phyloP scores from a whole-genome alignment of 2,329 filamentous ascomycete species.

The Alternaria burnsii region DNA sequence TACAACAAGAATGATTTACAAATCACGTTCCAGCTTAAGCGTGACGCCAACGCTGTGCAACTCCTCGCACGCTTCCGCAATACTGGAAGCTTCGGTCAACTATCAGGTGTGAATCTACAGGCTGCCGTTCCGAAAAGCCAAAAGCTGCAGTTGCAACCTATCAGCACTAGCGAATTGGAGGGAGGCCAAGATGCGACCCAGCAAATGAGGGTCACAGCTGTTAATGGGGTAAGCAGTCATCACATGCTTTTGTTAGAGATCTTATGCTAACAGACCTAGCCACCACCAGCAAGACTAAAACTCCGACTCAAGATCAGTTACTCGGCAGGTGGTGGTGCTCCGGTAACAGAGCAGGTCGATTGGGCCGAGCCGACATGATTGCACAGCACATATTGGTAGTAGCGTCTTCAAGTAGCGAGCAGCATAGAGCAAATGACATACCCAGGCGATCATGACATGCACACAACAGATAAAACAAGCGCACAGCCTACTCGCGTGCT shows the following conservation, averaged over 20 bases:
- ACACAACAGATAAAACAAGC: not conserved
- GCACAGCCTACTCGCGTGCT: not conserved
- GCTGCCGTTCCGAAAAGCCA: conserved; percentile 97
- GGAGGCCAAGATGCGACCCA: conserved; percentile 86
- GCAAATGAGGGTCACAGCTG: conserved; percentile 84
- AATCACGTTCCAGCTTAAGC: conserved; percentile 83
- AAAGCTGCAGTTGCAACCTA: conserved; percentile 89
- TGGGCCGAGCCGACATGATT: conserved; percentile 81
- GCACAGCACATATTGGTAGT: conserved; percentile 6
- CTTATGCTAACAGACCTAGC: conserved; percentile 60
- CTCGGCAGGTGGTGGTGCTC: conserved; percentile 71
- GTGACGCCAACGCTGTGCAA: conserved; percentile 82
- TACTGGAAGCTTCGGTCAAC: conserved; percentile 67
- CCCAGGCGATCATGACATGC: conserved; percentile 12
- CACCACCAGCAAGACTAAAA: conserved; percentile 73
- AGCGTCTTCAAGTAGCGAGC: conserved; percentile 12
- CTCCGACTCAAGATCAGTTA: conserved; percentile 87
- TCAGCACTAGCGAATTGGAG: conserved; percentile 79
- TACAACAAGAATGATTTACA: conserved; percentile 88
- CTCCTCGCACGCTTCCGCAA: conserved; percentile 87
- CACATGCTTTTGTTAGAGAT: not conserved
- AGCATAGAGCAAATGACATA: conserved; percentile 23
- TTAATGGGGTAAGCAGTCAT: conserved; percentile 80
- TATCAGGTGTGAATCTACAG: conserved; percentile 84
- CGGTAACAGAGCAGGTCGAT: conserved; percentile 91